Evolutionary conservation across 1,139 yeast species (phyloP).

Genomic region (Pneumocystis carinii): DNA sequence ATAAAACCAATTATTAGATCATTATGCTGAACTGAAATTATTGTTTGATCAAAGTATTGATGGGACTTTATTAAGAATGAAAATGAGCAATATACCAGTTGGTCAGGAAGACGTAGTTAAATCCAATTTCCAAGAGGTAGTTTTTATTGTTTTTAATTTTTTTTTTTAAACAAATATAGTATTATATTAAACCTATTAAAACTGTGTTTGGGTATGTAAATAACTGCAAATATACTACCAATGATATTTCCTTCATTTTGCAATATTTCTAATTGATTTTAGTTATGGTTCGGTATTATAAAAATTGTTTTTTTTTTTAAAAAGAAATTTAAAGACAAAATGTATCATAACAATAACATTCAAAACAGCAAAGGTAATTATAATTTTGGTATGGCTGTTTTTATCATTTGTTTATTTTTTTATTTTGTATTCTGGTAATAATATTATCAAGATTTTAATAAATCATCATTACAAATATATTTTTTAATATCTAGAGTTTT

Average conservation of each 20-base stretch:
- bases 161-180: background rate
- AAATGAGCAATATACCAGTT: conserved; percentile 80
- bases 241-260: conserved; percentile 43
- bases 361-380: background rate
- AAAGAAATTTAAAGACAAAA: background rate
- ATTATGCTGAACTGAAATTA: conserved; percentile 54
- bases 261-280: background rate
- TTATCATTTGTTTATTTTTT: background rate
- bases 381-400: background rate
- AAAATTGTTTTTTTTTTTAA: background rate
- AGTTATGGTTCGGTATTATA: background rate
- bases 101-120: conserved; percentile 92
- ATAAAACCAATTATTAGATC: conserved; percentile 24
- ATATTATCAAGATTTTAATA: background rate
- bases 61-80: conserved; percentile 68
- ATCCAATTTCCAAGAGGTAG: conserved; percentile 62
- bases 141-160: background rate
- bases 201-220: conserved; percentile 71
- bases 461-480: background rate
- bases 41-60: conserved; percentile 58
- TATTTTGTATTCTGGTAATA: background rate
- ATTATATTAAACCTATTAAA: conserved; percentile 76
- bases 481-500: background rate
- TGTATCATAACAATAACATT: background rate
- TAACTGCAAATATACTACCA: background rate